Percentiles rank a stretch among this genome's conserved stretches.
These are phyloP conservation scores for Bolboschoenus planiculmis DNA, from an alignment of 176 grass and related monocot species.

Conservation along the genomic window DNA sequence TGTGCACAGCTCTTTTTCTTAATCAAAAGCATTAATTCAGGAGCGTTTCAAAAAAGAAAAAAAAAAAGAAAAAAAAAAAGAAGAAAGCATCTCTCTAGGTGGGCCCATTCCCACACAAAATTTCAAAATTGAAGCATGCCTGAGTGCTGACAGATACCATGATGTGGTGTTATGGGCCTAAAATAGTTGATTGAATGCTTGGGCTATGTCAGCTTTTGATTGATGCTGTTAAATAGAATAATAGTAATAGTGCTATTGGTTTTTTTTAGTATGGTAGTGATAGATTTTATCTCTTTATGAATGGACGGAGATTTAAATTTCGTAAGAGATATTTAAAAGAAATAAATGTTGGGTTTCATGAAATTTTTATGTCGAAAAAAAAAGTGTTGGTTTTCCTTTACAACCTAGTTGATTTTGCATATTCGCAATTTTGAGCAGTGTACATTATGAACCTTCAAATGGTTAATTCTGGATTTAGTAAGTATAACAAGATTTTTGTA, in stretches of 20 bases:
- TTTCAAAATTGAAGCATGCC: conserved; percentile 2
- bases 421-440: too few species aligned
- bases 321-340: too few species aligned
- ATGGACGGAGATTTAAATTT: too few species aligned
- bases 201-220: neutral
- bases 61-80: too few species aligned
- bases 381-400: too few species aligned
- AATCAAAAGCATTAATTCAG: neutral
- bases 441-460: too few species aligned
- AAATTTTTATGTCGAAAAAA: too few species aligned
- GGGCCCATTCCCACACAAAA: neutral
- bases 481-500: neutral
- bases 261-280: too few species aligned
- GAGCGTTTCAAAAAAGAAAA: neutral
- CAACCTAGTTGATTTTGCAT: neutral
- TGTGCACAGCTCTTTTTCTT: neutral
- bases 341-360: too few species aligned
- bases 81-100: too few species aligned
- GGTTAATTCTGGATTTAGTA: neutral
- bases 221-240: neutral
- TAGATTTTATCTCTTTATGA: too few species aligned
- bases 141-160: neutral
- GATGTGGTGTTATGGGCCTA: neutral
- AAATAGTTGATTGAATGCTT: neutral
- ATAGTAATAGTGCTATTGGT: neutral